A percentile compares a stretch with the other conserved stretches of the same genome.
Conservation (phyloP, 2,329 filamentous ascomycete genomes). For the Aspergillus pseudoviridinutans region DNA sequence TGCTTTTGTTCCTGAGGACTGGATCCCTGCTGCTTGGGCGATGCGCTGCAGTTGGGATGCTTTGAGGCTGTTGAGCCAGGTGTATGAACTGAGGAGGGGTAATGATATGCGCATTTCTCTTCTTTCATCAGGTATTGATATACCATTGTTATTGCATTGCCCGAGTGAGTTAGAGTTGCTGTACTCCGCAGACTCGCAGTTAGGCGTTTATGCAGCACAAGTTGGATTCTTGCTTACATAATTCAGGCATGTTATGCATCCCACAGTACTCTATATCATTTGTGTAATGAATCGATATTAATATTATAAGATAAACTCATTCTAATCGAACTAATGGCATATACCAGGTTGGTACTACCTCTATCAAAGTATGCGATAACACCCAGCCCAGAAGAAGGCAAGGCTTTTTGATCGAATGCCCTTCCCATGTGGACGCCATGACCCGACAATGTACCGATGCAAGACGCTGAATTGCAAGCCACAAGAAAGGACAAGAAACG, state of each 20-base stretch:
- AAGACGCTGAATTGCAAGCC: conserved; percentile 18
- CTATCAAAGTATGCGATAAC: conserved; percentile 3
- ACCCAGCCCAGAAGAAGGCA: background rate
- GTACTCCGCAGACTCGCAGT: too few species aligned
- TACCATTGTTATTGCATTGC: conserved; percentile 1
- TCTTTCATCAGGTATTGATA: too few species aligned
- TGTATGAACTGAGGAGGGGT: conserved; percentile 1
- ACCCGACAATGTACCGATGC: conserved; percentile 12
- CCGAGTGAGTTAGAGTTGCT: too few species aligned
- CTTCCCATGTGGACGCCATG: conserved; percentile 11
- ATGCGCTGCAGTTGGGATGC: conserved; percentile 54
- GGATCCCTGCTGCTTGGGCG: conserved; percentile 58
- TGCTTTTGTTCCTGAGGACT: conserved; percentile 57
- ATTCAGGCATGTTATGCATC: background rate
- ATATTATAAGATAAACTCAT: background rate
- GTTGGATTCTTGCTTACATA: background rate
- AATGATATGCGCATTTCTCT: conserved; percentile 8
- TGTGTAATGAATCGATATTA: too few species aligned
- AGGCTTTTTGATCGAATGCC: conserved; percentile 1
- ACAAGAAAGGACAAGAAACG: conserved; percentile 2
- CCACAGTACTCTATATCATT: too few species aligned
- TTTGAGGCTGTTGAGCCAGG: conserved; percentile 46
- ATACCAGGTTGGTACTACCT: background rate
- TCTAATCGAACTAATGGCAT: background rate
- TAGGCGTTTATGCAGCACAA: too few species aligned